Evolutionary conservation across 345 rosid genomes (phyloP).

Genomic region (Ailanthus altissimus): DNA sequence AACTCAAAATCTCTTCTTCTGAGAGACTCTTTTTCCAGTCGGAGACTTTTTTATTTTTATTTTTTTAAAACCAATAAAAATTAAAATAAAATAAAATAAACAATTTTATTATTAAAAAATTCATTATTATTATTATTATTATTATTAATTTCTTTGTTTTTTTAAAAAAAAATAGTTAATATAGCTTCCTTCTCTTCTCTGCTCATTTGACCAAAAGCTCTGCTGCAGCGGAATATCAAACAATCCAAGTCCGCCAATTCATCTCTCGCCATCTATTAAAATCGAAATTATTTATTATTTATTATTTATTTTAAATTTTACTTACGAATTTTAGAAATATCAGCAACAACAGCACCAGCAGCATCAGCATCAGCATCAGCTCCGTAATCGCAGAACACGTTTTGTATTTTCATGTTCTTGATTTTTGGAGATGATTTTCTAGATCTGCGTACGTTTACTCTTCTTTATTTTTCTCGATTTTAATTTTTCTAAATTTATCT

Average conservation of each 20-base stretch:
- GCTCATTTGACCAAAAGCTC: background rate
- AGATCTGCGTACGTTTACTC: slow-evolving; percentile 33
- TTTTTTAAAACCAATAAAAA: too few species aligned
- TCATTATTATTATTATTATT: too few species aligned
- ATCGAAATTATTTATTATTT: background rate
- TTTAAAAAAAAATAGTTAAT: background rate
- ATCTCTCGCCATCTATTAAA: background rate
- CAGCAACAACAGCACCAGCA: background rate
- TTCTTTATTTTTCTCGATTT: background rate
- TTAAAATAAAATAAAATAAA: too few species aligned
- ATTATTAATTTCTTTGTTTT: background rate
- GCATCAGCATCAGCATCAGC: background rate
- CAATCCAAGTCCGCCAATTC: too few species aligned
- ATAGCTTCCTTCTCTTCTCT: background rate
- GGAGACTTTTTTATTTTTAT: too few species aligned
- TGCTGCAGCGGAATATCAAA: background rate
- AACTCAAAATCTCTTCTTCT: too few species aligned
- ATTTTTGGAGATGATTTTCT: slow-evolving; percentile 5
- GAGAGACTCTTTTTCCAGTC: too few species aligned
- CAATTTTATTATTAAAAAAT: too few species aligned
- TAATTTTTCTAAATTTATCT: background rate
- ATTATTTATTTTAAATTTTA: background rate
- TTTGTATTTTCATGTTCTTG: background rate
- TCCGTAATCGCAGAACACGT: background rate
- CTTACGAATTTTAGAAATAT: background rate